Evolutionary conservation across 208 protist genomes (phyloP).

Genomic region (Acanthamoeba quina): DNA sequence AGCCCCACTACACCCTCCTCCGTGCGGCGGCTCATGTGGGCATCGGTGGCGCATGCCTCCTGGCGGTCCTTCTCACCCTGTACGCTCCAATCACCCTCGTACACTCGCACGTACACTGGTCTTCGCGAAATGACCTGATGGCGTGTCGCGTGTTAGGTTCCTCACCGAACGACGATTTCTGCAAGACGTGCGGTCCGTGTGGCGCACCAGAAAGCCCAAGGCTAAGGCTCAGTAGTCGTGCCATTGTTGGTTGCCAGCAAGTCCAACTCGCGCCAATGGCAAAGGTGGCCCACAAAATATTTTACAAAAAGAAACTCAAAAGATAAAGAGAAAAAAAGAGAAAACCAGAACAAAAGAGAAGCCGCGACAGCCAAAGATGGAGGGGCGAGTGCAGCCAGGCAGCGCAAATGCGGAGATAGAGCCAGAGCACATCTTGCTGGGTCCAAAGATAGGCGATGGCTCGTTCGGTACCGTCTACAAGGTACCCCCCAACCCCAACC

Average conservation of each 20-base stretch:
- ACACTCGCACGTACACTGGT: neutral
- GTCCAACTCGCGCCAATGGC: too few species aligned
- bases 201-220: neutral
- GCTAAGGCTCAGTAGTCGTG: too few species aligned
- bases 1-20: neutral
- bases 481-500: neutral
- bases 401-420: slow-evolving; percentile 39
- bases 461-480: slow-evolving; percentile 67
- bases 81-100: neutral
- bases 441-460: slow-evolving; percentile 63
- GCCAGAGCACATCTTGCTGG: neutral
- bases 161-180: slow-evolving; percentile 24
- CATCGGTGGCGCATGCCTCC: neutral
- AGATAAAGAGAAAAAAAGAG: too few species aligned
- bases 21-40: neutral
- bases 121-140: neutral
- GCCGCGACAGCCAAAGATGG: neutral
- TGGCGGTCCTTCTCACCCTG: neutral
- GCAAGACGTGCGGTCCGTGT: neutral
- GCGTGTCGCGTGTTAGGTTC: neutral
- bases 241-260: too few species aligned
- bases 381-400: neutral
- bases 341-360: neutral
- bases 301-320: neutral
- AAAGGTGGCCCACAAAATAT: neutral